phyloP scores from a whole-genome alignment of 352 stramenopile species.

The Phytophthora citrophthora region DNA sequence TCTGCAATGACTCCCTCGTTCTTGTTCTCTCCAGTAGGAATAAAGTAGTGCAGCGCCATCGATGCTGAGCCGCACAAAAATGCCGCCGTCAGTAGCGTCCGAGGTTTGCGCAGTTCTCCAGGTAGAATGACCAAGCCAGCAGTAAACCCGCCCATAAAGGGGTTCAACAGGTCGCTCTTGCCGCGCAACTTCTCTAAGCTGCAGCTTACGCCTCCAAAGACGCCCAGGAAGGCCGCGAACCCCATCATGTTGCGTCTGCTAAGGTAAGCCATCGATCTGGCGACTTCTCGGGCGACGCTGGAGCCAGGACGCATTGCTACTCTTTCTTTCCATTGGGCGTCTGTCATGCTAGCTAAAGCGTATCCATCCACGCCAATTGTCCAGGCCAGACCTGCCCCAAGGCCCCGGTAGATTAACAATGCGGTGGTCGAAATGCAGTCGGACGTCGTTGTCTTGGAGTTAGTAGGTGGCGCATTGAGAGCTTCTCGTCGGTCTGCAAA shows the following conservation, averaged over 20 bases:
- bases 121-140: conserved; percentile 60
- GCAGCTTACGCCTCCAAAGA: conserved; percentile 80
- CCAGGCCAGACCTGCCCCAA: conserved; percentile 75
- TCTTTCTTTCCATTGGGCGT: conserved; percentile 45
- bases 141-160: conserved; percentile 70
- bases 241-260: conserved; percentile 66
- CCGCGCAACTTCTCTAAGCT: conserved; percentile 65
- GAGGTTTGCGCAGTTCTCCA: conserved; percentile 52
- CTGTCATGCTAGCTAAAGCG: conserved; percentile 44
- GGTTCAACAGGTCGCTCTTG: conserved; percentile 66
- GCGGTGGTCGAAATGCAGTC: conserved; percentile 76
- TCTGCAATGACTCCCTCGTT: neutral
- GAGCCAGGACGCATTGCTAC: conserved; percentile 30
- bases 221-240: conserved; percentile 77
- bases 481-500: conserved; percentile 18
- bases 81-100: conserved; percentile 46
- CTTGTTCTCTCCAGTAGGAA: conserved; percentile 44
- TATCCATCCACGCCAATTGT: conserved; percentile 81
- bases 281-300: conserved; percentile 41
- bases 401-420: conserved; percentile 62
- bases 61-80: conserved; percentile 57
- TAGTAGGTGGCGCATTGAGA: conserved; percentile 11
- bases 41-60: conserved; percentile 68
- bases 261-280: conserved; percentile 32
- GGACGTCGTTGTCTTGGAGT: conserved; percentile 43